Conservation (phyloP, 768 basidiomycete species). For the Agaricus blazei region DNA sequence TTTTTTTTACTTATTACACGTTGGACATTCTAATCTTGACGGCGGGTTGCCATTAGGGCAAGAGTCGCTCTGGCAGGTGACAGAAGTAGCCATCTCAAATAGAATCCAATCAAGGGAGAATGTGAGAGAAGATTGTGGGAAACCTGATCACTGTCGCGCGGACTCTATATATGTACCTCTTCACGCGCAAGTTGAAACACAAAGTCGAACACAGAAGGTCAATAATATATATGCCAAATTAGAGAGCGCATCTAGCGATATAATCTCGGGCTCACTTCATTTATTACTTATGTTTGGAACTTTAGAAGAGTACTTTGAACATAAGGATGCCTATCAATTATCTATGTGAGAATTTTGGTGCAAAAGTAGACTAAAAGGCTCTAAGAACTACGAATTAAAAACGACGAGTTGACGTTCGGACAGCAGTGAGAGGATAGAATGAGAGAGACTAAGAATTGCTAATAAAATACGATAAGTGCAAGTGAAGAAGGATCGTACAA, state of each 20-base stretch:
- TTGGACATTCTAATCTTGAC: conserved; percentile 87
- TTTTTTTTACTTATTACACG: conserved; percentile 72
- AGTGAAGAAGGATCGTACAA: conserved; percentile 17
- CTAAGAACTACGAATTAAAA: conserved; percentile 4
- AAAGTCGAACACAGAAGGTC: not conserved
- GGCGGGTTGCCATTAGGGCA: conserved; percentile 83
- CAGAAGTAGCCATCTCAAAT: conserved; percentile 18
- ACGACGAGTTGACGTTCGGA: conserved; percentile 1
- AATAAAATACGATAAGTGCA: conserved; percentile 19
- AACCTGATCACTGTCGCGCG: not conserved
- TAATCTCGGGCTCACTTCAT: no score
- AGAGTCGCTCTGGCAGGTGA: conserved; percentile 61
- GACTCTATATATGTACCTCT: no score
- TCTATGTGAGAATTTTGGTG: not conserved
- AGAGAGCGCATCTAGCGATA: no score
- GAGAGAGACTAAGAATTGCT: conserved; percentile 16
- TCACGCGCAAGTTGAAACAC: not conserved
- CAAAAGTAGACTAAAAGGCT: not conserved
- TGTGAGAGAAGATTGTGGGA: not conserved
- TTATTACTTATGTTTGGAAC: not conserved
- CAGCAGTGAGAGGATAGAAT: conserved; percentile 7
- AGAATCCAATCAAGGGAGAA: not conserved
- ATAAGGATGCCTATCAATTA: conserved; percentile 4
- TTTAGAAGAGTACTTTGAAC: not conserved
- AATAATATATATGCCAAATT: not conserved